A percentile compares a stretch with the other conserved stretches of the same genome.
phyloP scores from a whole-genome alignment of 257 asterid genomes.

The Leonotis leonurus region DNA sequence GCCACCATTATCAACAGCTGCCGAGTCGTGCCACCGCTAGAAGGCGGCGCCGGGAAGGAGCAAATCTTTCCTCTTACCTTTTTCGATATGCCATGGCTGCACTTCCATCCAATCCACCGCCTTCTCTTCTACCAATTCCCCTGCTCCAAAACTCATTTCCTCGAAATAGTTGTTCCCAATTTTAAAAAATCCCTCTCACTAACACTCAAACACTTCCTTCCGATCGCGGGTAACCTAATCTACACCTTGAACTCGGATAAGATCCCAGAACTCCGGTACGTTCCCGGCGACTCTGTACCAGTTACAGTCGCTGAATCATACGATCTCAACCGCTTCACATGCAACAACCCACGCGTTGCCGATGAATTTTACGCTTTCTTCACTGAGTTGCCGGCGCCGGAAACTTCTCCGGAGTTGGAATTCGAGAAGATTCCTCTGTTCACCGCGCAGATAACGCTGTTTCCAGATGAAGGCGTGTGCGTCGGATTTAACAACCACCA shows the following conservation, averaged over 20 bases:
- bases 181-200: conserved; percentile 44
- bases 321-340: conserved; percentile 27
- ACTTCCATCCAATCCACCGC: conserved; percentile 28
- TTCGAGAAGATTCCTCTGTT: too few relatives aligned
- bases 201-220: conserved; percentile 43
- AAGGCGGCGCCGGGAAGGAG: not conserved
- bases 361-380: conserved; percentile 33
- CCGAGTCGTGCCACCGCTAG: too few relatives aligned
- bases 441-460: conserved; percentile 41
- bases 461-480: conserved; percentile 37
- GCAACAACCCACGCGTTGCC: conserved; percentile 30
- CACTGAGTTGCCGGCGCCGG: conserved; percentile 25
- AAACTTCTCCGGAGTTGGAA: conserved; percentile 19
- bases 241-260: conserved; percentile 12
- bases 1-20: too few relatives aligned
- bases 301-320: conserved; percentile 24
- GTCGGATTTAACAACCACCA: conserved; percentile 36
- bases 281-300: conserved; percentile 31
- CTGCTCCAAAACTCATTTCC: conserved; percentile 21
- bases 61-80: conserved; percentile 8
- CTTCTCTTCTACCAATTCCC: conserved; percentile 35
- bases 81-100: not conserved
- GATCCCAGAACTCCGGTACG: conserved; percentile 28
- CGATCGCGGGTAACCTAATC: conserved; percentile 34
- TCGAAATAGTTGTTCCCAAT: conserved; percentile 26